A percentile compares a stretch with the other conserved stretches of the same genome.
Evolutionary conservation across 1,139 yeast species (phyloP).

Genomic region (Suhomyces wounanorum): DNA sequence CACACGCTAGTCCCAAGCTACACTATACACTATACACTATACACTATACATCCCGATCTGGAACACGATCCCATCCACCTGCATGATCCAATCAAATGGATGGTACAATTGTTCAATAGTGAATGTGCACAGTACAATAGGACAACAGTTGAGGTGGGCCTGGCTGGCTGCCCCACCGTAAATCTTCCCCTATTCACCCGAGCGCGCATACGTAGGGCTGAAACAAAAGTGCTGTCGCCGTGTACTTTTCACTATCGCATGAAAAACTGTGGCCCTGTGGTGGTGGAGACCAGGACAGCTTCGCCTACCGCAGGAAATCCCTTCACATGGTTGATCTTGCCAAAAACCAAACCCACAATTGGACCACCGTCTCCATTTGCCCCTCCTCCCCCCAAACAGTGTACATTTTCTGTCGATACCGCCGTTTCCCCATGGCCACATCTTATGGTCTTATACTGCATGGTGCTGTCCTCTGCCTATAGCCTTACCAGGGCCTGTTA

Average conservation of each 20-base stretch:
- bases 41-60: too few species aligned
- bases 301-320: background rate
- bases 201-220: conserved; percentile 1
- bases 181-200: background rate
- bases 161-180: background rate
- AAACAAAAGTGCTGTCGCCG: background rate
- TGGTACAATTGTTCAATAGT: too few species aligned
- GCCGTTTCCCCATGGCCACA: background rate
- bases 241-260: background rate
- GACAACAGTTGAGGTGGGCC: background rate
- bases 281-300: background rate
- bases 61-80: too few species aligned
- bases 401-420: background rate
- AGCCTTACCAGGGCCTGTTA: background rate
- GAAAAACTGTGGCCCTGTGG: conserved; percentile 2
- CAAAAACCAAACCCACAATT: too few species aligned
- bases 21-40: too few species aligned
- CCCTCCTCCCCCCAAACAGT: background rate
- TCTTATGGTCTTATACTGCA: background rate
- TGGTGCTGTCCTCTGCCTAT: background rate
- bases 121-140: too few species aligned
- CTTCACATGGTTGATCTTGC: background rate
- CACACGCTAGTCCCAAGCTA: too few species aligned
- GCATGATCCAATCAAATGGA: too few species aligned
- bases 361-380: background rate